Evolutionary conservation across 2,329 filamentous ascomycete genomes (phyloP).

Genomic region (Metarhizium anisopliae): DNA sequence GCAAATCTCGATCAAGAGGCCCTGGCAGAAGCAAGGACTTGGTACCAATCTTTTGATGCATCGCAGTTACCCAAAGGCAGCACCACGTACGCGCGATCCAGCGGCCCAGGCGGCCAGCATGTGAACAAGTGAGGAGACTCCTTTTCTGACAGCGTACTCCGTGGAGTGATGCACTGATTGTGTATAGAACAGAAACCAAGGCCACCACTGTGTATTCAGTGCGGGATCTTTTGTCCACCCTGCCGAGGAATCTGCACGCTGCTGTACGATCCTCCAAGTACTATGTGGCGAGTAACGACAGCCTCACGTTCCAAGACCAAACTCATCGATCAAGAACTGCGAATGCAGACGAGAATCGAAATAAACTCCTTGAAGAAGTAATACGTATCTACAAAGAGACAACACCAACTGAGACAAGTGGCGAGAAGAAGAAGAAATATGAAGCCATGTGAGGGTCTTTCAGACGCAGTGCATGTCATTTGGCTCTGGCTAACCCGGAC

Average conservation of each 20-base stretch:
- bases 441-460: slow-evolving; percentile 31
- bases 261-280: slow-evolving; percentile 44
- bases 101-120: slow-evolving; percentile 52
- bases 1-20: slow-evolving; percentile 39
- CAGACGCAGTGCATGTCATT: not conserved
- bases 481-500: not conserved
- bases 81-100: slow-evolving; percentile 48
- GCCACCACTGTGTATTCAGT: slow-evolving; percentile 45
- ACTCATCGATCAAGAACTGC: slow-evolving; percentile 40
- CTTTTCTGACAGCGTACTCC: not conserved
- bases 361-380: slow-evolving; percentile 40
- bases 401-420: slow-evolving; percentile 37
- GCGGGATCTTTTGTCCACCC: slow-evolving; percentile 31
- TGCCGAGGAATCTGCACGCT: slow-evolving; percentile 39
- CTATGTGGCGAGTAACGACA: slow-evolving; percentile 42
- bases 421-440: slow-evolving; percentile 39
- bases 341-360: slow-evolving; percentile 44
- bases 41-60: slow-evolving; percentile 36
- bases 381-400: slow-evolving; percentile 35
- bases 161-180: slow-evolving; percentile 16
- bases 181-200: slow-evolving; percentile 49
- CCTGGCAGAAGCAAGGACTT: slow-evolving; percentile 41
- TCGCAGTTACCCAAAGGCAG: slow-evolving; percentile 39
- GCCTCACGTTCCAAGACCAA: slow-evolving; percentile 46
- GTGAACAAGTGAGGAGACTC: slow-evolving; percentile 46